Evolutionary conservation across 306 rosid species (phyloP), one percentile per base, ranked within the genome.

Genomic region (Benincasa hispida): DNA sequence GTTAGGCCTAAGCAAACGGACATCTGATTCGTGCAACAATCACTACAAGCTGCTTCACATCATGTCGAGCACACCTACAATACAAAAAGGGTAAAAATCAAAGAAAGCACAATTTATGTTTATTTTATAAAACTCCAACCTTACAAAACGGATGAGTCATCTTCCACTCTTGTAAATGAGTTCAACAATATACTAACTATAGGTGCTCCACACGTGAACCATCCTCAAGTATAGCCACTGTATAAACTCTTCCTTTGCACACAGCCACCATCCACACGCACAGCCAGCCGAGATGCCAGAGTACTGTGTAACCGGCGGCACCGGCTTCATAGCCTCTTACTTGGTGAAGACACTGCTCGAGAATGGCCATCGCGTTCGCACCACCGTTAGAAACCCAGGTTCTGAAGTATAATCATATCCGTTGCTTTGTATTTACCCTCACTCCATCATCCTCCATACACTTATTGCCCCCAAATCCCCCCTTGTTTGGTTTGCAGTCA

Each of bases 291-390:
- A 85, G 22, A 93, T 93, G 98, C 87, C 87, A 1, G 92, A 86
- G 58, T 93, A 86, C 76, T 91, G 93, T 10, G 93, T 93, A 0
- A 93, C 93, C 11, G 98, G 98, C 21, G 97, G 98, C 41, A 81
- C 91, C 50, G 93, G 98, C 3, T 85, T 93, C 91, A 84, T 93
- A 39, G 97, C 92, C 55, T 79, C 96, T 39, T 82, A 87, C 75
- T 74, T 93, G 15, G 84, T 93, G 1, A 91, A 93, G 87, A 82
- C 84, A 42, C 83, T 93, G 81, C 78, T 93, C 53, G 88, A 91
- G 2, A 84, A 85, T 32, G 98, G 97, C 21, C 86, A 91, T 62
- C 77, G 74, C 0, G 96, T 93, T 11, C 85, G 93, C 48, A 80
- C 89, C 47, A 91, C 97, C 0, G 97, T 91, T 24, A 84, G 98